These are phyloP conservation scores for Leccinum sublutescens DNA, from an alignment of 768 basidiomycete genomes.

Conservation along the genomic window DNA sequence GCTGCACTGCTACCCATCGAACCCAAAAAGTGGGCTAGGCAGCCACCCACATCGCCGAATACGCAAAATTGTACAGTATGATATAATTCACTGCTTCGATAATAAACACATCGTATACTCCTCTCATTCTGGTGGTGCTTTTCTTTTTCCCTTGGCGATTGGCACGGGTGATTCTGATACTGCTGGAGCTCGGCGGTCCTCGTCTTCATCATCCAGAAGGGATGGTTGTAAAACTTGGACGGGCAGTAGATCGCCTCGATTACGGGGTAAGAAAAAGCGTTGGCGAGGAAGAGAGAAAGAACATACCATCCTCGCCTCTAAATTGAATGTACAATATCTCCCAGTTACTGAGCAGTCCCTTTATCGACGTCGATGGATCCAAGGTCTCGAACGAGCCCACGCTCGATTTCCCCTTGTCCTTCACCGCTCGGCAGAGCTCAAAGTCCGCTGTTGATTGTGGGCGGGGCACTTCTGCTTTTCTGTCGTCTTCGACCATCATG, in stretches of 20 bases:
- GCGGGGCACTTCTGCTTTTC: conserved; percentile 31
- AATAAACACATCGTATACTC: conserved; percentile 3
- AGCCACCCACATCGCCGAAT: conserved; percentile 9
- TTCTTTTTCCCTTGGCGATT: conserved; percentile 60
- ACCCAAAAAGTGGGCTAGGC: conserved; percentile 48
- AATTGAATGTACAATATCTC: conserved; percentile 70
- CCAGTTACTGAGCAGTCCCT: conserved; percentile 58
- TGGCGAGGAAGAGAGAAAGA: not conserved
- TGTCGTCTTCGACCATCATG: conserved; percentile 16
- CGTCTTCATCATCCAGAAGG: conserved; percentile 62
- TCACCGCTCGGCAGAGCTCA: conserved; percentile 57
- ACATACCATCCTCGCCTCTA: conserved; percentile 54
- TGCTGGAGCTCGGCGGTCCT: conserved; percentile 34
- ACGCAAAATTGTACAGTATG: conserved; percentile 16
- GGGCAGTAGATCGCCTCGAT: conserved; percentile 55
- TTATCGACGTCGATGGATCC: conserved; percentile 41
- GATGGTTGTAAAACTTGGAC: conserved; percentile 58
- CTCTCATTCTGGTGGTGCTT: conserved; percentile 39
- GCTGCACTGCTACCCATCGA: conserved; percentile 80
- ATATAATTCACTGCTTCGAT: conserved; percentile 7
- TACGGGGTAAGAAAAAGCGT: not conserved
- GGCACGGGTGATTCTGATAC: conserved; percentile 26
- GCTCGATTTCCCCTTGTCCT: conserved; percentile 48
- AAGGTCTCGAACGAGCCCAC: conserved; percentile 50
- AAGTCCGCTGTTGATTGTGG: conserved; percentile 48